A percentile compares a stretch with the other conserved stretches of the same genome.
Conservation (phyloP, 257 asterid genomes). For the Petunia axillaris region DNA sequence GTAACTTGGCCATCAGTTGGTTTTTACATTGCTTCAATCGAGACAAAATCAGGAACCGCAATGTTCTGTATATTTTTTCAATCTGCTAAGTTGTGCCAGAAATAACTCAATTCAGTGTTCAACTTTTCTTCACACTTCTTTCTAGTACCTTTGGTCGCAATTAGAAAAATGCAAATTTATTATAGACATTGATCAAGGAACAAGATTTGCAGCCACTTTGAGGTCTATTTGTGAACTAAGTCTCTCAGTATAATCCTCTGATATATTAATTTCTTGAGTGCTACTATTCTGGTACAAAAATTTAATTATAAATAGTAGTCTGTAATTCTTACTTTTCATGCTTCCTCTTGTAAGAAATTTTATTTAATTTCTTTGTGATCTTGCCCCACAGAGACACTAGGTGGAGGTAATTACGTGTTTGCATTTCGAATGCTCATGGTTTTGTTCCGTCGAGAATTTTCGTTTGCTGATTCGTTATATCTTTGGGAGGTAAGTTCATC, state of each 20-base stretch:
- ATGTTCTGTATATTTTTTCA: not conserved
- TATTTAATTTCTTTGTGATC: constrained; percentile 29
- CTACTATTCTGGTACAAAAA: not conserved
- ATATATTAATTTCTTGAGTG: not conserved
- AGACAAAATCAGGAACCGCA: not conserved
- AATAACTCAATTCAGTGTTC: constrained; percentile 13
- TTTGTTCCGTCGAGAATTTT: constrained; percentile 88
- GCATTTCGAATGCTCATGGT: constrained; percentile 98
- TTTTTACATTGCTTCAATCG: not conserved
- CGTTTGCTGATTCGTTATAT: constrained; percentile 81
- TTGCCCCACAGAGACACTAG: constrained; percentile 61
- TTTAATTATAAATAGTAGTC: not conserved
- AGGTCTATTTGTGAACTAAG: not conserved
- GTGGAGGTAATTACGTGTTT: constrained; percentile 90
- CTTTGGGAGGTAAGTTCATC: constrained; percentile 83
- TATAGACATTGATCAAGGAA: not conserved
- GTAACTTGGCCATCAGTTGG: not conserved
- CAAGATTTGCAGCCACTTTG: not conserved
- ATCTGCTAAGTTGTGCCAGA: not conserved
- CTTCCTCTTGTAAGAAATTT: not conserved
- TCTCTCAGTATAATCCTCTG: not conserved
- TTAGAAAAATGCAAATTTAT: not conserved
- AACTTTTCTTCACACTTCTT: not conserved
- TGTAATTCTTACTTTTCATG: not conserved
- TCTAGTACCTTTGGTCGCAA: not conserved